Base-by-base conservation (phyloP, 768 basidiomycete genomes). In the Tephrocybe sp. region DNA sequence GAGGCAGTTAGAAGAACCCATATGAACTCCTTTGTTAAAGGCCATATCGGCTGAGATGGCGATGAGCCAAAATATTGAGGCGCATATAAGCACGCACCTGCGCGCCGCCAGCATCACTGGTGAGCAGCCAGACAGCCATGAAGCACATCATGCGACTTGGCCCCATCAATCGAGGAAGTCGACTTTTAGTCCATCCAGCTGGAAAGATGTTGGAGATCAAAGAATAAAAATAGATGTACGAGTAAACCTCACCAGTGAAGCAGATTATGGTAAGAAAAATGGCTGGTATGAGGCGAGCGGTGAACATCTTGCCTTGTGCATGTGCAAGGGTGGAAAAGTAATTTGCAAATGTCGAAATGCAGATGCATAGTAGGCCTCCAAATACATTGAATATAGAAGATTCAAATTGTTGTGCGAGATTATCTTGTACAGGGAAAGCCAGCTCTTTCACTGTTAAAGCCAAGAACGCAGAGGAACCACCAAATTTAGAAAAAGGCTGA, bases 321-420 rank as follows among this genome's bases (percentile, higher is more conserved):
- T 33, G 30, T 14, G 55, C 47, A 30, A 67, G 54, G 12, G 53
- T 50, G 17, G 67, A 57, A 20, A 62, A 40, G 33, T 45, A 61
- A 24, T 56, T 63, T 20, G 51, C 62, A 10, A 65, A 44, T 7
- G 57, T 32, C n/a, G 64, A 66, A 14, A 62, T 17, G 12, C 67
- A 71, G 42, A 78, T 72, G 9, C 70, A 75, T 8, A 63, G 30
- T 2, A 77, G 47, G 9, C 72, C 76, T 1, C 78, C 78, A 1
- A 68, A 61, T 7, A 75, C 64, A 48, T 77, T 74, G 23, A 79
- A 65, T 15, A 78, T 54, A 1, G 73, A 73, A 1, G 65, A 64
- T 58, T 78, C 78, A 3, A 79, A 56, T 58, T 79, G 76, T 55
- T 79, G 75, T 0, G 77, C 73, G 10, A 80, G 65, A 55, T 65